These are phyloP conservation scores for Cymbidium sinense DNA, from an alignment of 106 monocot genomes.

Conservation along the genomic window DNA sequence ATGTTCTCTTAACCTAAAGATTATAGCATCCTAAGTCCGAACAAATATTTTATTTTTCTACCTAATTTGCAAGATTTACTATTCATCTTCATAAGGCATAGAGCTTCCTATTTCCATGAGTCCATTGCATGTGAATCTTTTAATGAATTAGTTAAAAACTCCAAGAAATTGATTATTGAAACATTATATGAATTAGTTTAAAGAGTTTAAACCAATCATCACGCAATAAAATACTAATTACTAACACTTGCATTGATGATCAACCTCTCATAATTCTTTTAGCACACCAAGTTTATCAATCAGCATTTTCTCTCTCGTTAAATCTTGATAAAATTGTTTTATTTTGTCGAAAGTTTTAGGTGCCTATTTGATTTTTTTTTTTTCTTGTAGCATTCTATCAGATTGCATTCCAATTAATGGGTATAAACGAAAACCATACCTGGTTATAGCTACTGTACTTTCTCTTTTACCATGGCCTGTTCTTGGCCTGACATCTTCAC, in stretches of 20 bases:
- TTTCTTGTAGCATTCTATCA: conserved; percentile 57
- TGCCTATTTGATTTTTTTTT: neutral
- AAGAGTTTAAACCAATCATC: neutral
- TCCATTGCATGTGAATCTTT: neutral
- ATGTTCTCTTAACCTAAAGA: neutral
- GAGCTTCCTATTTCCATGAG: neutral
- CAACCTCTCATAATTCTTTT: neutral
- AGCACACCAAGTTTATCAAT: too few relatives aligned
- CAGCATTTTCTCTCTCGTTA: too few relatives aligned
- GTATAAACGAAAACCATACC: conserved; percentile 59
- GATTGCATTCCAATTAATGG: conserved; percentile 72
- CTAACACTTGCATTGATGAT: neutral
- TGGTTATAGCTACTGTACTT: conserved; percentile 50
- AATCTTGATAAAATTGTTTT: neutral
- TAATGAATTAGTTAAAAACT: neutral
- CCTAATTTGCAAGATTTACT: neutral
- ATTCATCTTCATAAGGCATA: neutral
- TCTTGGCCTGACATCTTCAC: conserved; percentile 33
- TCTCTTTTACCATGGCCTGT: conserved; percentile 74
- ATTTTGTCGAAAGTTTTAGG: neutral
- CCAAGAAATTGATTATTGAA: neutral
- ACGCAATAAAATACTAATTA: neutral
- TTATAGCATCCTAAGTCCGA: neutral
- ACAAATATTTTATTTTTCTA: neutral
- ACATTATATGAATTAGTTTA: neutral